Conservation (phyloP, 306 rosid genomes). For the Datisca glomerata region DNA sequence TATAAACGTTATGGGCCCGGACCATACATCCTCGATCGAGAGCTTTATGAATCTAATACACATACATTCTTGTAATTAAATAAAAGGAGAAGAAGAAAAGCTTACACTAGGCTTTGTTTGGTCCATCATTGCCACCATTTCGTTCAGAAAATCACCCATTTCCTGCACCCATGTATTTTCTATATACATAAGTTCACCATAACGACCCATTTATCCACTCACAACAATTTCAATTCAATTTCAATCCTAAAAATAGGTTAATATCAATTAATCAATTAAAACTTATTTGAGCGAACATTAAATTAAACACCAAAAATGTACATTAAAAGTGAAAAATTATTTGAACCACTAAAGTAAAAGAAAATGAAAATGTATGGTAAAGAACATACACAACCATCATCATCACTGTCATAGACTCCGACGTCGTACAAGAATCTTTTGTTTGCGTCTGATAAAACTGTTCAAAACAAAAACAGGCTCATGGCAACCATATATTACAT, state of each 20-base stretch:
- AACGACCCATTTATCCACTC: no score
- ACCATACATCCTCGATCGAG: no score
- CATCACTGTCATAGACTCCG: conserved; percentile 83
- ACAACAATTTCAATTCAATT: conserved; percentile 3
- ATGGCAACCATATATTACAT: neutral
- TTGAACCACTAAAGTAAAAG: neutral
- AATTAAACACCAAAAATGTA: conserved; percentile 1
- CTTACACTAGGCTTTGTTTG: conserved; percentile 67
- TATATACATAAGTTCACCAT: no score
- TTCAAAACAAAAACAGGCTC: neutral
- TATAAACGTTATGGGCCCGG: no score
- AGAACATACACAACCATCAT: conserved; percentile 29
- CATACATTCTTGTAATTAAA: no score
- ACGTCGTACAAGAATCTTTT: conserved; percentile 87
- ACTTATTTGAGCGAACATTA: no score
- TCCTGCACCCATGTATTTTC: no score
- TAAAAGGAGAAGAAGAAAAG: neutral
- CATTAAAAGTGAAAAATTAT: neutral
- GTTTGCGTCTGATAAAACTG: conserved; percentile 77
- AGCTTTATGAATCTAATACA: no score
- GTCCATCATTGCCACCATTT: conserved; percentile 87
- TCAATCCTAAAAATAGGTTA: no score
- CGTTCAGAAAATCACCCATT: conserved; percentile 82
- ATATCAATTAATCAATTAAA: no score
- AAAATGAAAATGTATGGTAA: neutral